Evolutionary conservation across 2,329 filamentous ascomycete species (phyloP).

Genomic region (Epichloe uncinata): DNA sequence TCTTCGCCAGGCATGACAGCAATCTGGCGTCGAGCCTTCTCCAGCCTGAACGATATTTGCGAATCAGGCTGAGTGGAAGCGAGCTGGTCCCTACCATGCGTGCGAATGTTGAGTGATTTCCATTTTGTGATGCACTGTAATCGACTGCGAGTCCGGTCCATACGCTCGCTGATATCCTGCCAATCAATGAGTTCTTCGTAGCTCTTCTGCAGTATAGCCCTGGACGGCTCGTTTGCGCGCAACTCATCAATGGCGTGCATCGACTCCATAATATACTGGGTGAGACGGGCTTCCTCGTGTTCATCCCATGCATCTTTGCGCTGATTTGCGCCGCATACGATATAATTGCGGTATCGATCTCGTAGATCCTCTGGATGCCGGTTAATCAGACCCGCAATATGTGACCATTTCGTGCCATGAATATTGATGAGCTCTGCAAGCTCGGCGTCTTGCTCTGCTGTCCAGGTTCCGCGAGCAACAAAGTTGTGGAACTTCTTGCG

Average conservation of each 20-base stretch:
- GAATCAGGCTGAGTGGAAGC: constrained; percentile 19
- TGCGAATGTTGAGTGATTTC: constrained; percentile 31
- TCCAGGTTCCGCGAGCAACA: constrained; percentile 36
- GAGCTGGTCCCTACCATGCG: constrained; percentile 20
- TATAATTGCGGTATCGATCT: constrained; percentile 57
- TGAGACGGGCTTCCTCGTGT: constrained; percentile 43
- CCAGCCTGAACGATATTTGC: constrained; percentile 27
- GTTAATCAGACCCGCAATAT: constrained; percentile 48
- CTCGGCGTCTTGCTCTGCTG: constrained; percentile 23
- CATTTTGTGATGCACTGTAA: constrained; percentile 59
- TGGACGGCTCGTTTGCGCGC: constrained; percentile 19
- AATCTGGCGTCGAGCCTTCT: constrained; percentile 29
- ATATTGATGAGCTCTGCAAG: constrained; percentile 21
- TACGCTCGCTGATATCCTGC: constrained; percentile 47
- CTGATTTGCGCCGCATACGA: constrained; percentile 41
- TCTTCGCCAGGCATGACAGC: constrained; percentile 29
- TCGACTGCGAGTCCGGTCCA: constrained; percentile 48
- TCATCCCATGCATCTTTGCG: constrained; percentile 44
- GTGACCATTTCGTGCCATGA: constrained; percentile 41
- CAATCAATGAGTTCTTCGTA: constrained; percentile 50
- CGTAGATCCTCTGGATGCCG: constrained; percentile 53
- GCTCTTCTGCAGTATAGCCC: constrained; percentile 21
- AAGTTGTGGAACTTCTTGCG: constrained; percentile 55
- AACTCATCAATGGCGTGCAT: constrained; percentile 33
- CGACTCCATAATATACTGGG: constrained; percentile 37